Evolutionary conservation across 495 filamentous ascomycete species (phyloP), one percentile per base, ranked within the genome.

Genomic region (Penicillium roqueforti): DNA sequence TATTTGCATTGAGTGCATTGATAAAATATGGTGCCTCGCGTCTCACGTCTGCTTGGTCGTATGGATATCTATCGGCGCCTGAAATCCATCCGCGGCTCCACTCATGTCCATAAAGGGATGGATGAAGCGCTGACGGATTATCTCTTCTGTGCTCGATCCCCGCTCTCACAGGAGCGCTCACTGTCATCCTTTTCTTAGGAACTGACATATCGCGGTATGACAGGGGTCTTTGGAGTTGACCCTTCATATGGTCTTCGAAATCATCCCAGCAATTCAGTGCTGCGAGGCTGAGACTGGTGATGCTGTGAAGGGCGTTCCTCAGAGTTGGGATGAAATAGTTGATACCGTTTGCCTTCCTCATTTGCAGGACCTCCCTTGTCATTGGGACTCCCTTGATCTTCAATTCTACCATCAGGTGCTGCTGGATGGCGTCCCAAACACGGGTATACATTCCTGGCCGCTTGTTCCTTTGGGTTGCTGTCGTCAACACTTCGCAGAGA

Each of bases 401-500:
- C 41, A 41, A 9, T 42, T 28, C 47, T 1, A 25, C 54, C 16
- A 67, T 50, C 8, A 74, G 19, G 42, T 74, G 71, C 36, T 66
- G 54, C 39, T 69, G 62, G 13, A 74, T 59, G 1, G 69, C 66
- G 43, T 71, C 58, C 55, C 59, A 67, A 7, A 71, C 57, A 3
- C 56, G 52, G 7, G 51, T 32, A 45, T 72, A 66, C 7, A 74
- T 54, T 3, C 68, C 68, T 2, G 61, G 55, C 22, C 55, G 59
- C 14, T 42, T 49, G 59, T 26, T 58, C 29, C 8, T 19, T 16
- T 6, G 36, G 19, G n/a, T 67, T 57, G 18, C 44, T 22, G 8
- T 39, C n/a, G 36, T 50, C 36, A 74, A 44, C 6, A 68, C 57
- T 20, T 74, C 65, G 31, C 62, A 68, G 4, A 95, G 77, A 26